These are phyloP conservation scores for Peronospora destructor DNA, from an alignment of 352 stramenopile genomes.

Conservation along the genomic window DNA sequence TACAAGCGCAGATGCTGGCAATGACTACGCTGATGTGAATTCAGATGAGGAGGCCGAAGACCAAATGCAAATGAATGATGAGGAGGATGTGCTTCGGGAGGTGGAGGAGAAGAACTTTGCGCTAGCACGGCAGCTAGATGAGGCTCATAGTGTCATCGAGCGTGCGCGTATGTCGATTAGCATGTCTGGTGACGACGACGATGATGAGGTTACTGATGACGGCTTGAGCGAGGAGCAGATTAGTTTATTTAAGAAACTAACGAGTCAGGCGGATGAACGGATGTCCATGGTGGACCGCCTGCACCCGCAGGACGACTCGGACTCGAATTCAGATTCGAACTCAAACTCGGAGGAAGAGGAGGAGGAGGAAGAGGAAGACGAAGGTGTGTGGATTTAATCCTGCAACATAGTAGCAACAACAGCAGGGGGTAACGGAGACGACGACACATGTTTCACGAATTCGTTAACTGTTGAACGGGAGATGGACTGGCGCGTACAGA, in stretches of 20 bases:
- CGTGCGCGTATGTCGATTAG: slow-evolving; percentile 83
- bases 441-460: slow-evolving; percentile 1
- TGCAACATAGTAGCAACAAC: slow-evolving; percentile 18
- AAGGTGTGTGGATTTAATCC: slow-evolving; percentile 84
- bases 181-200: slow-evolving; percentile 65
- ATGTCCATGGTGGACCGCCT: slow-evolving; percentile 79
- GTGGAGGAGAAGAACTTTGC: slow-evolving; percentile 84
- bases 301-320: slow-evolving; percentile 70
- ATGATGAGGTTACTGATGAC: slow-evolving; percentile 51
- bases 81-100: slow-evolving; percentile 64
- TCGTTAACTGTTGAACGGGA: slow-evolving; percentile 16
- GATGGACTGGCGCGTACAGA: slow-evolving; percentile 6
- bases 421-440: slow-evolving; percentile 10
- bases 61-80: slow-evolving; percentile 65
- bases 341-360: slow-evolving; percentile 43
- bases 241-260: slow-evolving; percentile 90
- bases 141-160: slow-evolving; percentile 79
- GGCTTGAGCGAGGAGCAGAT: slow-evolving; percentile 80
- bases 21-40: slow-evolving; percentile 78
- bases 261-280: slow-evolving; percentile 76
- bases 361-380: slow-evolving; percentile 56
- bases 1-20: slow-evolving; percentile 35
- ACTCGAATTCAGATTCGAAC: slow-evolving; percentile 55
- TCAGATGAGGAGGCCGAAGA: slow-evolving; percentile 77
- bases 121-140: slow-evolving; percentile 69